Evolutionary conservation across 163 green algal species (phyloP), one percentile per base, ranked within the genome.

Genomic region (Trebouxiophyceae sp.): DNA sequence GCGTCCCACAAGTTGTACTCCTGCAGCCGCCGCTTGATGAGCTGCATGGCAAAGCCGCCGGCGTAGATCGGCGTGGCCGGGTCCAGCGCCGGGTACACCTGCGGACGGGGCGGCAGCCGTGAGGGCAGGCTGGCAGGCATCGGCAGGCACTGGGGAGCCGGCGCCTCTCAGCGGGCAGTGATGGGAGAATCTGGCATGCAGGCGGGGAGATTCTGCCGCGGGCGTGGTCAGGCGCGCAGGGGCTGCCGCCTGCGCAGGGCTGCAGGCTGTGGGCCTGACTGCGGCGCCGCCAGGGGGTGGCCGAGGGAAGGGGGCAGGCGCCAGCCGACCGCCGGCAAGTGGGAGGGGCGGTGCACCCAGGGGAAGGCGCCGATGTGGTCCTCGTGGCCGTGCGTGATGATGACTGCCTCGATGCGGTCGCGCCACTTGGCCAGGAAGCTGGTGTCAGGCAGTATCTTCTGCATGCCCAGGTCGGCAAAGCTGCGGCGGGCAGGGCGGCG

Each of bases 321-420:
- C n/a, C n/a, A n/a, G n/a, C n/a, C n/a, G n/a, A n/a, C n/a, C n/a
- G n/a, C n/a, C n/a, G n/a, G n/a, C n/a, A n/a, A n/a, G n/a, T n/a
- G n/a, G n/a, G n/a, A n/a, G n/a, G n/a, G 56, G 28, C 24, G 3
- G n/a, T 58, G 23, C 44, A 98, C 93, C 93, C 93, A 99, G 5
- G 93, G 93, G 70, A 99, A 70, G 3, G 94, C 94, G 3, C 94
- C 93, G 61, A 99, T 99, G 78, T 99, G 93, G 77, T 99, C 93
- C 71, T 99, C 93, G 75, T 99, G 93, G 5, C 92, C 93, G 74
- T 99, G 93, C 20, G 93, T 99, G 76, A 99, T 97, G 34, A 99
- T 79, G 8, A 99, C 77, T 33, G 93, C 93, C 77, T 99, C 94
- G 33, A 99, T 99, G 67, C 91, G 91, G 83, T 98, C 89, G 34